A percentile compares a stretch with the other conserved stretches of the same genome.
Conservation (phyloP, 2,329 filamentous ascomycete species). For the Penicillium sclerotiorum region DNA sequence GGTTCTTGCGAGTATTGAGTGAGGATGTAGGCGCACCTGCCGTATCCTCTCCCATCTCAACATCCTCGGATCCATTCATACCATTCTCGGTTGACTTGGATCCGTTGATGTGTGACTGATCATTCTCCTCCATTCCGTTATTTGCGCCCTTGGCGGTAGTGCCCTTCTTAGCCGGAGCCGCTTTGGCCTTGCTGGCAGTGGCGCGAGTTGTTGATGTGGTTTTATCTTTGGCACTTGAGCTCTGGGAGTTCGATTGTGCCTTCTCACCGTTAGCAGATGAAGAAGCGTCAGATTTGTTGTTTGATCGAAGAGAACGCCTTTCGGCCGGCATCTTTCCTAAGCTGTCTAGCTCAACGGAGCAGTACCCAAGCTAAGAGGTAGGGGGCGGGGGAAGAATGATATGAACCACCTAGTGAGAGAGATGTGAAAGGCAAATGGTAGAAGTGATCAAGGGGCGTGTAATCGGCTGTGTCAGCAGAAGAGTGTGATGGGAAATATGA, state of each 20-base stretch:
- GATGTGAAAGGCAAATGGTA: slow-evolving; percentile 13
- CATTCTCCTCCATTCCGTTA: slow-evolving; percentile 68
- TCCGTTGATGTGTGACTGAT: slow-evolving; percentile 68
- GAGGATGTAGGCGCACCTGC: slow-evolving; percentile 53
- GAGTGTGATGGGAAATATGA: slow-evolving; percentile 17
- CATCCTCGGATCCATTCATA: slow-evolving; percentile 66
- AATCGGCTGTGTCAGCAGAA: background rate
- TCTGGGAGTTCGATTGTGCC: slow-evolving; percentile 46
- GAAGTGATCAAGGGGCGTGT: background rate
- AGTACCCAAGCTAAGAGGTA: slow-evolving; percentile 34
- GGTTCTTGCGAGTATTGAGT: slow-evolving; percentile 64
- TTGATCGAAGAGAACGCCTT: slow-evolving; percentile 50
- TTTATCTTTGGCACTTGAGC: slow-evolving; percentile 49
- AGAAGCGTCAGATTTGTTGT: slow-evolving; percentile 50
- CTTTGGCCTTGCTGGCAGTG: slow-evolving; percentile 45
- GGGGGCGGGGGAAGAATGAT: slow-evolving; percentile 22
- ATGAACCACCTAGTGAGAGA: slow-evolving; percentile 18
- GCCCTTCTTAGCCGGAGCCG: slow-evolving; percentile 38
- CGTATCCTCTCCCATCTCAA: slow-evolving; percentile 70
- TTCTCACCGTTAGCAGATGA: slow-evolving; percentile 53
- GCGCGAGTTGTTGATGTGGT: slow-evolving; percentile 45
- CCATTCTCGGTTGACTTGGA: slow-evolving; percentile 71
- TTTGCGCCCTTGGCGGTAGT: slow-evolving; percentile 39
- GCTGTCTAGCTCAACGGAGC: slow-evolving; percentile 35
- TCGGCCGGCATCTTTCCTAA: slow-evolving; percentile 50